These are phyloP conservation scores for Luffa acutangula DNA, from an alignment of 306 rosid genomes.

Conservation along the genomic window DNA sequence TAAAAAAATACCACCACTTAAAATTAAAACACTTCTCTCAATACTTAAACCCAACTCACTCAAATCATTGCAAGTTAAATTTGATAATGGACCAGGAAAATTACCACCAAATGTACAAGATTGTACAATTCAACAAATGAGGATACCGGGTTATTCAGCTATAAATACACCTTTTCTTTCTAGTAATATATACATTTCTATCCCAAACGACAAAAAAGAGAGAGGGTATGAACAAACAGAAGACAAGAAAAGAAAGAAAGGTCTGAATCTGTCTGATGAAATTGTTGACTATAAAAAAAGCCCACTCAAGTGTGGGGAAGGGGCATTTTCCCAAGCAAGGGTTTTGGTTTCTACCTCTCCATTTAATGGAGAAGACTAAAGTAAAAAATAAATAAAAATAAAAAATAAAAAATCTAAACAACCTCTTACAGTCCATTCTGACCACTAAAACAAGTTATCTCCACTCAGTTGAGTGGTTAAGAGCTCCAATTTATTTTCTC, in stretches of 20 bases:
- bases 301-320: slow-evolving; percentile 38
- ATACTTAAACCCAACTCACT: not conserved
- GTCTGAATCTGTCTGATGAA: slow-evolving; percentile 58
- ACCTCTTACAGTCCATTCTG: not conserved
- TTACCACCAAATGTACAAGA: not conserved
- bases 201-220: not conserved
- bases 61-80: not conserved
- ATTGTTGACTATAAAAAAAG: slow-evolving; percentile 52
- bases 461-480: slow-evolving; percentile 10
- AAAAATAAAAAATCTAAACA: too few relatives aligned
- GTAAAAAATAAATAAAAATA: not conserved
- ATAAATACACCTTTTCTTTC: slow-evolving; percentile 4
- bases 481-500: not conserved
- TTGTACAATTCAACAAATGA: not conserved
- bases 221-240: slow-evolving; percentile 24
- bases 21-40: not conserved
- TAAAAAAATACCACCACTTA: not conserved
- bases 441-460: slow-evolving; percentile 6
- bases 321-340: not conserved
- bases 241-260: slow-evolving; percentile 60
- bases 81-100: not conserved
- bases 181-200: not conserved
- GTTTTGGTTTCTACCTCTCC: not conserved
- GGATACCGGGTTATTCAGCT: not conserved
- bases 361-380: not conserved